Conservation (phyloP, 1,284 basidiomycete genomes). For the Heliocybe sulcata region DNA sequence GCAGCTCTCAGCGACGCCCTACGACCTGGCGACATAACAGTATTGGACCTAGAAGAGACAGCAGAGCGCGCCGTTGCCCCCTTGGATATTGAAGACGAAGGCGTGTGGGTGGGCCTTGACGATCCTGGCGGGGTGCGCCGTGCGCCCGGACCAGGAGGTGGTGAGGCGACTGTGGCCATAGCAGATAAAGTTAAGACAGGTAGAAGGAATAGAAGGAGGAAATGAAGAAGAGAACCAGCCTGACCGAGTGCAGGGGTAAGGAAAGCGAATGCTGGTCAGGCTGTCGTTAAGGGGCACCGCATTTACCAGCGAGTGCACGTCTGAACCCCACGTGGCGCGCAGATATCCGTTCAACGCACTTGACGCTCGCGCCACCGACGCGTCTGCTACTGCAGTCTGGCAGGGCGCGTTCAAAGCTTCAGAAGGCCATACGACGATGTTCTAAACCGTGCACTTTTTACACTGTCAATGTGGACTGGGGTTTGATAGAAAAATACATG, state of each 20-base stretch:
- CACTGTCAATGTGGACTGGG: no score
- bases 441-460: no score
- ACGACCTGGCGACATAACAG: conserved; percentile 32
- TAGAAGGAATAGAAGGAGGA: neutral
- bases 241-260: neutral
- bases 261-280: neutral
- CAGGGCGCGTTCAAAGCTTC: no score
- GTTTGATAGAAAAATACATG: no score
- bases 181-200: neutral
- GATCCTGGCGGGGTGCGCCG: conserved; percentile 18
- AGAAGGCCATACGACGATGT: no score
- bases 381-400: neutral
- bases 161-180: conserved; percentile 24
- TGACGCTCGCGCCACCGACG: neutral
- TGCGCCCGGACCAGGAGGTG: conserved; percentile 36
- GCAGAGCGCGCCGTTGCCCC: conserved; percentile 33
- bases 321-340: neutral
- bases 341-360: neutral
- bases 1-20: conserved; percentile 41
- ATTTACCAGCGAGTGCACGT: neutral
- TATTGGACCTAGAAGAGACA: conserved; percentile 23
- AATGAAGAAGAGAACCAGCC: neutral
- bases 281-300: neutral
- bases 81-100: conserved; percentile 22
- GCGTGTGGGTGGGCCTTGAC: conserved; percentile 14